Conservation (phyloP, 345 rosid species). For the Eutrema japonicum region DNA sequence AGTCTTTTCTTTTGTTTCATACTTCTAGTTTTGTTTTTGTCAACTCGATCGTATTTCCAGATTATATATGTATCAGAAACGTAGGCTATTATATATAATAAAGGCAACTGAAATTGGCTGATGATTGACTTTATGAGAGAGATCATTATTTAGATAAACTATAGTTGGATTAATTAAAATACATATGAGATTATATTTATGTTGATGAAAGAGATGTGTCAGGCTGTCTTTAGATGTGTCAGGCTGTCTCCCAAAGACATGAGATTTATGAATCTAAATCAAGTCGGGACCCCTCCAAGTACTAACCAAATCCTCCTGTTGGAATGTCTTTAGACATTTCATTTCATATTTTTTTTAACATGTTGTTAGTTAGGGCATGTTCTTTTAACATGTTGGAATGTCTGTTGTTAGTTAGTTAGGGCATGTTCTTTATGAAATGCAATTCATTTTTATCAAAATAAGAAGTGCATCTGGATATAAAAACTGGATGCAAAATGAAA, state of each 20-base stretch:
- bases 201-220: conserved; percentile 30
- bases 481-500: too few species aligned
- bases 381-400: too few species aligned
- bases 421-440: too few species aligned
- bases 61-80: conserved; percentile 17
- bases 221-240: conserved; percentile 35
- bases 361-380: too few species aligned
- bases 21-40: background rate
- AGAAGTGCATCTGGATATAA: too few species aligned
- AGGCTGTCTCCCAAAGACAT: conserved; percentile 37
- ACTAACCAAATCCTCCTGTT: too few species aligned
- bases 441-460: too few species aligned
- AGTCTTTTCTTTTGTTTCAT: background rate
- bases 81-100: background rate
- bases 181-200: conserved; percentile 1
- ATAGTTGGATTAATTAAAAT: conserved; percentile 6
- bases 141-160: conserved; percentile 11
- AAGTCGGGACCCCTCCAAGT: too few species aligned
- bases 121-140: conserved; percentile 6
- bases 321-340: too few species aligned
- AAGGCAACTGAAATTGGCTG: conserved; percentile 3
- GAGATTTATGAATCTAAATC: conserved; percentile 7
- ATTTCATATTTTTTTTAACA: too few species aligned
- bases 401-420: too few species aligned
- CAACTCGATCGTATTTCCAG: conserved; percentile 8